Percentiles rank a stretch among this genome's conserved stretches.
phyloP scores from a whole-genome alignment of 169 alveolate species.

The Plasmodium vivax region DNA sequence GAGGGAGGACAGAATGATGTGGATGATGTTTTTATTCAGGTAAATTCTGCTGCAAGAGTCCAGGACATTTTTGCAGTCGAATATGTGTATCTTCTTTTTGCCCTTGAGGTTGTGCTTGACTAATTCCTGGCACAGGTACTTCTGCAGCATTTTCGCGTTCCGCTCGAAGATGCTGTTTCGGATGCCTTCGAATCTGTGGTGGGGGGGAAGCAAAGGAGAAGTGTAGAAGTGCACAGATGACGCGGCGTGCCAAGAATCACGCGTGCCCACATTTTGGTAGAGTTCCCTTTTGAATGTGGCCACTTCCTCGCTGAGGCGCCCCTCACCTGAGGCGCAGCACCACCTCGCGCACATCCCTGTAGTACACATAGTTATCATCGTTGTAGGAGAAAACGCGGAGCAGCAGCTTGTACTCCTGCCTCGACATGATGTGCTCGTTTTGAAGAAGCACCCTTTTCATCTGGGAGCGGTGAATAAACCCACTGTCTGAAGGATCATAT shows the following conservation, averaged over 20 bases:
- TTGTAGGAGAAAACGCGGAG: slow-evolving; percentile 30
- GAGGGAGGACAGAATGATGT: slow-evolving; percentile 46
- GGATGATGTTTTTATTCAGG: slow-evolving; percentile 57
- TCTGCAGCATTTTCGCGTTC: slow-evolving; percentile 32
- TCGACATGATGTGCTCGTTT: slow-evolving; percentile 68
- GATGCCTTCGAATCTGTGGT: slow-evolving; percentile 54
- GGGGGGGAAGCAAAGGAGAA: background rate
- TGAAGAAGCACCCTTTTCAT: slow-evolving; percentile 27
- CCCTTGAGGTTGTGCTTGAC: slow-evolving; percentile 38
- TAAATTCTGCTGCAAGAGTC: slow-evolving; percentile 61
- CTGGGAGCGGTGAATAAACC: slow-evolving; percentile 34
- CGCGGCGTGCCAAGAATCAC: background rate
- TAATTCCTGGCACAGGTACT: slow-evolving; percentile 54
- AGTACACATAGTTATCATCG: slow-evolving; percentile 68
- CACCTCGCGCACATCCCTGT: slow-evolving; percentile 38
- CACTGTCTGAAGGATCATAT: slow-evolving; percentile 54
- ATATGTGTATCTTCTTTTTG: slow-evolving; percentile 65
- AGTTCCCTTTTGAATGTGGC: background rate
- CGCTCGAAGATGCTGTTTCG: slow-evolving; percentile 68
- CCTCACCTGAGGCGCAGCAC: slow-evolving; percentile 56
- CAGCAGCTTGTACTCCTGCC: slow-evolving; percentile 61
- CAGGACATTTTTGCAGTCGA: slow-evolving; percentile 58
- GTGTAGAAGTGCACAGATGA: background rate
- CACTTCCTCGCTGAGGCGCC: no score
- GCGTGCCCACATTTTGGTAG: background rate